Evolutionary conservation across 2,329 filamentous ascomycete species (phyloP), one percentile per base, ranked within the genome.

Genomic region (Balansia obtecta): DNA sequence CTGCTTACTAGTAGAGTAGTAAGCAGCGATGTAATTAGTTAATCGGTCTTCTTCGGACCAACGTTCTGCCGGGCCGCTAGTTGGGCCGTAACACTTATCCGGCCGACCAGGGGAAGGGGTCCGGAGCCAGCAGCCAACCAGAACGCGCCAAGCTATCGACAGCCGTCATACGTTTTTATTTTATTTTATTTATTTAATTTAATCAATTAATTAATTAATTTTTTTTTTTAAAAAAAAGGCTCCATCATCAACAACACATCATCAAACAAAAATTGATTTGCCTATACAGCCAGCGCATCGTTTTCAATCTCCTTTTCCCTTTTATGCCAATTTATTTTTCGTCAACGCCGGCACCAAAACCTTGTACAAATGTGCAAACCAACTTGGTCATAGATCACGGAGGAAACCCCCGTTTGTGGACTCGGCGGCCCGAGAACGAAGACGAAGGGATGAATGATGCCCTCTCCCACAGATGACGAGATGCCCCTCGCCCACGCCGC

Each of bases 381-480:
- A 18, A 12, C 7, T 13, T 18, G 13, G 9, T 22, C 18, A 16
- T 22, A 41, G 27, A 27, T 6, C 13, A 41, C 18, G 39, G 39
- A 20, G 39, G 11, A 13, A 20, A n/a, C n/a, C n/a, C 40, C 34
- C 20, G 20, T 22, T 20, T 30, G n/a, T 22, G 11, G 37, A 39
- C 16, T 16, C 11, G 20, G 20, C 38, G 38, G 46, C 11, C 12
- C 10, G n/a, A n/a, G n/a, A n/a, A n/a, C n/a, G n/a, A n/a, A n/a
- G n/a, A n/a, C n/a, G n/a, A n/a, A n/a, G 8, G 13, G 30, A 48
- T 34, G 22, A 68, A 48, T 32, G 22, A 68, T 69, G 66, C 63
- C 65, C 45, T 63, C 65, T 38, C 64, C 64, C 15, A 68, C 65
- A 42, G 66, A 69, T 56, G 66, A 68, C 50, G 66, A 69, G 53